Evolutionary conservation across 495 filamentous ascomycete species (phyloP).

Genomic region (Neurospora sp.): DNA sequence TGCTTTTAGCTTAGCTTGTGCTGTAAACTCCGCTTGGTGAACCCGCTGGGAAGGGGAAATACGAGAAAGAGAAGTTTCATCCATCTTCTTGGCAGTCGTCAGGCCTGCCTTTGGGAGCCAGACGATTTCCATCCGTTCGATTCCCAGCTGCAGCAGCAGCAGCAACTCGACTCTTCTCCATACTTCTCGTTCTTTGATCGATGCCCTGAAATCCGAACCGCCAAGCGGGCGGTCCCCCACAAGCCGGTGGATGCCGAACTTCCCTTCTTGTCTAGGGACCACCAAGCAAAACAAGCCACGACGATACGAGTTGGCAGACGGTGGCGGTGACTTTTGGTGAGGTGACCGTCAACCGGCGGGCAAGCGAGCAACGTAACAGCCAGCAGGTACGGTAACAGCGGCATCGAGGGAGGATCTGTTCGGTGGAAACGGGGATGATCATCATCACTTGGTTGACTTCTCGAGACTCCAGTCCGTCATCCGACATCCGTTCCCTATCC

Average conservation of each 20-base stretch:
- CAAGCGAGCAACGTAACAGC: background rate
- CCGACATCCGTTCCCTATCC: background rate
- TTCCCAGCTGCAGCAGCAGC: background rate
- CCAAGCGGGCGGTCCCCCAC: background rate
- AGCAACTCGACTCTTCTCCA: background rate
- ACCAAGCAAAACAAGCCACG: background rate
- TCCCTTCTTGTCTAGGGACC: background rate
- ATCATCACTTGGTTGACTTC: background rate
- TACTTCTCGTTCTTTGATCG: background rate
- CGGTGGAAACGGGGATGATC: background rate
- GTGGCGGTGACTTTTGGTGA: background rate
- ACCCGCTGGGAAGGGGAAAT: background rate
- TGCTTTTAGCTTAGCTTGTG: background rate
- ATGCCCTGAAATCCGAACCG: background rate
- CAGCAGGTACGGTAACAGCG: background rate
- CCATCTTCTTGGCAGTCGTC: background rate
- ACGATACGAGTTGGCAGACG: background rate
- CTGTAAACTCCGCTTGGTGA: background rate
- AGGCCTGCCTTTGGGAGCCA: background rate
- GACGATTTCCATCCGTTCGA: background rate
- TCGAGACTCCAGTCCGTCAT: background rate
- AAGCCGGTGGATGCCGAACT: background rate
- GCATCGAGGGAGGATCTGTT: background rate
- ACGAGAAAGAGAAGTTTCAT: background rate
- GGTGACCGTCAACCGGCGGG: background rate